phyloP scores from a whole-genome alignment of 1,139 yeast genomes.

The Suzukiozyma palmioleophila region DNA sequence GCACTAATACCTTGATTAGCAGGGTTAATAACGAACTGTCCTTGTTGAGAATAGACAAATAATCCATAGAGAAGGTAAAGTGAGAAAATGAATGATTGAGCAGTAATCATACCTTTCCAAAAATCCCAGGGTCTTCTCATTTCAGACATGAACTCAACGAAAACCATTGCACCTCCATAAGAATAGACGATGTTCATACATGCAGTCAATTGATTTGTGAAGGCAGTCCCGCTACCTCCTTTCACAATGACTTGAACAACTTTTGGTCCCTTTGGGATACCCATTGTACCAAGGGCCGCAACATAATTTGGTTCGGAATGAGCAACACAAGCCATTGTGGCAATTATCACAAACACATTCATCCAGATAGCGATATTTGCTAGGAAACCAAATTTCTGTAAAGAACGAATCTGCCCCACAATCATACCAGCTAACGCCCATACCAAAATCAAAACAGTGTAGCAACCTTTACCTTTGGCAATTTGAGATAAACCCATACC shows the following conservation, averaged over 20 bases:
- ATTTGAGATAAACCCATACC: conserved; percentile 40
- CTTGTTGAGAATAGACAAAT: conserved; percentile 39
- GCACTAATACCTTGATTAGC: conserved; percentile 38
- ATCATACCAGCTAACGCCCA: conserved; percentile 40
- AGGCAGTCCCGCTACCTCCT: conserved; percentile 18
- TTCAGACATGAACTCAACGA: conserved; percentile 42
- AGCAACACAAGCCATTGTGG: conserved; percentile 37
- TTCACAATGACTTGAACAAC: conserved; percentile 16
- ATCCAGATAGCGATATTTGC: conserved; percentile 45
- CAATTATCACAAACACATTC: conserved; percentile 34
- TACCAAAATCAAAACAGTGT: conserved; percentile 32
- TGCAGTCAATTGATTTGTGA: conserved; percentile 26
- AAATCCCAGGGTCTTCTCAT: conserved; percentile 43
- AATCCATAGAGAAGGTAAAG: conserved; percentile 36
- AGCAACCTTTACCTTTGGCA: conserved; percentile 32
- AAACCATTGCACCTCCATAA: conserved; percentile 45
- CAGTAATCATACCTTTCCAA: conserved; percentile 40
- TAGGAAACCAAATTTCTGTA: conserved; percentile 33
- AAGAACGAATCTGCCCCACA: conserved; percentile 36
- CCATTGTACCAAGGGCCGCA: conserved; percentile 20
- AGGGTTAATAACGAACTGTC: conserved; percentile 37
- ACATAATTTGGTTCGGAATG: conserved; percentile 26
- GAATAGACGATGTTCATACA: conserved; percentile 44
- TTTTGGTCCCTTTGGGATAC: conserved; percentile 16
- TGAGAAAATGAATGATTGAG: conserved; percentile 35